phyloP scores from a whole-genome alignment of 164 flowering plant genomes.

The Magnolia kwangsiensis region DNA sequence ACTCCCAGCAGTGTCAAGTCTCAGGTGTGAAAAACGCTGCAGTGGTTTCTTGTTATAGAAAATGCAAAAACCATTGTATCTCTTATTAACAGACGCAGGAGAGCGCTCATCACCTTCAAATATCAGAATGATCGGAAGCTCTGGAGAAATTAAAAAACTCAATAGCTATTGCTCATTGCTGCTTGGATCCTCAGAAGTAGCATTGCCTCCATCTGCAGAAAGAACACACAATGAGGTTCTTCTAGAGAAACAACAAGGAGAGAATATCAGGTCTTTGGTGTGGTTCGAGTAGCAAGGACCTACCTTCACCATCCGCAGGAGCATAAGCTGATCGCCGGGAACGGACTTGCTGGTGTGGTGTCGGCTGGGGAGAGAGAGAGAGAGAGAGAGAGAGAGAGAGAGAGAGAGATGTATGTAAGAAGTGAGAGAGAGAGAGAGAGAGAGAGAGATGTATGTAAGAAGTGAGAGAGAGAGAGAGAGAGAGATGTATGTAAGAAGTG shows the following conservation, averaged over 20 bases:
- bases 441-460: not conserved
- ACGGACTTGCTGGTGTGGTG: constrained; percentile 70
- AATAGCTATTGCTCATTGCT: constrained; percentile 8
- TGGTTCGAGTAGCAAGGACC: constrained; percentile 1
- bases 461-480: not conserved
- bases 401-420: too few relatives aligned
- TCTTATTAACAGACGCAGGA: not conserved
- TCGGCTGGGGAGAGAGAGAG: constrained; percentile 36
- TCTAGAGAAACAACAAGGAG: not conserved
- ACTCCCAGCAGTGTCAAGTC: not conserved
- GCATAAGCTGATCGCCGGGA: constrained; percentile 77
- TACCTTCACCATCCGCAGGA: constrained; percentile 39
- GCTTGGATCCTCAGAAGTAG: constrained; percentile 53
- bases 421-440: not conserved
- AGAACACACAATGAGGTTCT: not conserved
- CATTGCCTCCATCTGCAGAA: constrained; percentile 43
- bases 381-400: not conserved
- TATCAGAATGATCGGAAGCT: not conserved
- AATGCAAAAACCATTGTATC: not conserved
- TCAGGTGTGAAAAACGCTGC: not conserved
- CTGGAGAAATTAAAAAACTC: constrained; percentile 7
- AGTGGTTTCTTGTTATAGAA: not conserved
- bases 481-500: too few relatives aligned
- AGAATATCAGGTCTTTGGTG: not conserved
- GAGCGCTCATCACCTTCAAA: constrained; percentile 2